Percentiles rank a stretch among this genome's conserved stretches.
Conservation (phyloP, 441 rosid genomes). For the Mallotus repandus region DNA sequence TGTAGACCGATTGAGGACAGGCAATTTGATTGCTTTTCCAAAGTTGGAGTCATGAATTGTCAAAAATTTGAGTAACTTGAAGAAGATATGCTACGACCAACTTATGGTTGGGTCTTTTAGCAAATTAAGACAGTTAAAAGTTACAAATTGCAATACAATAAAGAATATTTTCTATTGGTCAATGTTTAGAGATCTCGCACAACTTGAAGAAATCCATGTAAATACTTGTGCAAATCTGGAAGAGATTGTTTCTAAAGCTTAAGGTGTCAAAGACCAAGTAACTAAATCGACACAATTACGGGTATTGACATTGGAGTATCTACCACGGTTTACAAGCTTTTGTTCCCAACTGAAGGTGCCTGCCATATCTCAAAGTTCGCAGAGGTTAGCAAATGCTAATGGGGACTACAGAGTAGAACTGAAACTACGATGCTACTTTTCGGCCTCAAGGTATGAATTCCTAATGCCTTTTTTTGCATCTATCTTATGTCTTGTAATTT, state of each 20-base stretch:
- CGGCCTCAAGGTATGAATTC: background rate
- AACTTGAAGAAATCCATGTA: conserved; percentile 18
- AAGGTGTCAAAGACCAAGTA: background rate
- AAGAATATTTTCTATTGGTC: conserved; percentile 20
- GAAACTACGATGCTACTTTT: conserved; percentile 1
- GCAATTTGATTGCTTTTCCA: background rate
- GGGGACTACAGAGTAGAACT: background rate
- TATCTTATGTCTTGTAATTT: no score
- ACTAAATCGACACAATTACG: conserved; percentile 9
- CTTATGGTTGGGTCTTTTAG: no score
- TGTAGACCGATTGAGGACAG: background rate
- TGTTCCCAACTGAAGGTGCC: background rate
- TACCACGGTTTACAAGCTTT: conserved; percentile 17
- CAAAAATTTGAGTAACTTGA: no score
- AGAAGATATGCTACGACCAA: no score
- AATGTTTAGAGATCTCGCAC: conserved; percentile 1
- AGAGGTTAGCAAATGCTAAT: background rate
- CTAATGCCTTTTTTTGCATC: no score
- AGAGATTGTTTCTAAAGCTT: conserved; percentile 3
- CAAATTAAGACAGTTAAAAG: no score
- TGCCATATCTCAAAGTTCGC: no score
- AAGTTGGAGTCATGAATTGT: background rate
- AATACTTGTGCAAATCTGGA: conserved; percentile 2
- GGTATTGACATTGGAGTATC: conserved; percentile 2
- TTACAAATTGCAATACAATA: background rate